These are phyloP conservation scores for Aspergillus flavus DNA, from an alignment of 2,329 filamentous ascomycete genomes.

Conservation along the genomic window DNA sequence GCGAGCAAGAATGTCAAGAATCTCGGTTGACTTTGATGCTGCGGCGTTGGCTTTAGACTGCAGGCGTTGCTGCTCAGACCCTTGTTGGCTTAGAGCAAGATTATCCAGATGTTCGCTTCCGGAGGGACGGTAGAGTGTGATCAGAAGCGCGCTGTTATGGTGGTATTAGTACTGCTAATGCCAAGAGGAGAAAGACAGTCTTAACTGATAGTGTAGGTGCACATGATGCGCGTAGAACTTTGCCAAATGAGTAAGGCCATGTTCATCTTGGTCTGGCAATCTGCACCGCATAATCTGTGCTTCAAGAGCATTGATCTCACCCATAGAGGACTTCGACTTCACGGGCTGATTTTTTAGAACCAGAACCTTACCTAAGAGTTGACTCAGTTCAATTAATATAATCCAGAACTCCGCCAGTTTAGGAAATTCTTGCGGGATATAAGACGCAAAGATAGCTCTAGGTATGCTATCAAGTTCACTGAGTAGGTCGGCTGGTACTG, in stretches of 20 bases:
- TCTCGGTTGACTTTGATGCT: conserved; percentile 23
- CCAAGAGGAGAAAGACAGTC: not conserved
- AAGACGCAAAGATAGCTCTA: conserved; percentile 9
- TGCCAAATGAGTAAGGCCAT: conserved; percentile 11
- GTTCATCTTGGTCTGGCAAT: conserved; percentile 22
- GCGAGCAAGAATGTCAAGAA: conserved; percentile 25
- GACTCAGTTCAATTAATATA: conserved; percentile 28
- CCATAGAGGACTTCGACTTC: conserved; percentile 18
- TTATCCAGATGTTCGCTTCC: conserved; percentile 23
- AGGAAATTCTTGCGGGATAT: conserved; percentile 24
- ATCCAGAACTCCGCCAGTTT: conserved; percentile 30
- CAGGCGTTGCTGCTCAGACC: conserved; percentile 25
- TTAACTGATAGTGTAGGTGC: conserved; percentile 33
- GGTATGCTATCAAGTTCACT: conserved; percentile 23
- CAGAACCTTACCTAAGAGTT: conserved; percentile 26
- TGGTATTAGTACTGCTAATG: conserved; percentile 8
- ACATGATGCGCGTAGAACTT: conserved; percentile 30
- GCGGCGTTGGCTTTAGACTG: conserved; percentile 22
- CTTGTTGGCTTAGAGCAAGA: conserved; percentile 12
- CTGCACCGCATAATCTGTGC: conserved; percentile 18
- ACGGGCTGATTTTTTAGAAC: conserved; percentile 26
- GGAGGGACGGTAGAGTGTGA: conserved; percentile 33
- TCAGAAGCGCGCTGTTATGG: conserved; percentile 25
- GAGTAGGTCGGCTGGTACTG: conserved; percentile 28
- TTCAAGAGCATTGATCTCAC: conserved; percentile 28